Conservation (phyloP, 257 asterid genomes). For the Lantana camara region DNA sequence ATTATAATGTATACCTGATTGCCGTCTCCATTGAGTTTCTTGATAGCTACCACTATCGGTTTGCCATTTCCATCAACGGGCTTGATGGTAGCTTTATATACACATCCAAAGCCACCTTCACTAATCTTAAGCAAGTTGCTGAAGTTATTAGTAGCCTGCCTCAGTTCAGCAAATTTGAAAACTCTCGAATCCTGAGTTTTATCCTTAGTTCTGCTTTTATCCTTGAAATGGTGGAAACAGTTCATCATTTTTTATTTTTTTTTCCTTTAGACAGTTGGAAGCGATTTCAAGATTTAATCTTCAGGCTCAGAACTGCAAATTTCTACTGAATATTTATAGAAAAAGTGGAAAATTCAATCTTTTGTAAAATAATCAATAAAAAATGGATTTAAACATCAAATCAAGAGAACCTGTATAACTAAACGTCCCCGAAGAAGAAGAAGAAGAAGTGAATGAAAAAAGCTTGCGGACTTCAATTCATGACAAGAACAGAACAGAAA, state of each 20-base stretch:
- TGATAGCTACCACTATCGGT: conserved; percentile 68
- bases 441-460: background rate
- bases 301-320: conserved; percentile 8
- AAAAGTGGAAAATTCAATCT: no score
- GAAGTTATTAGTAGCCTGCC: conserved; percentile 70
- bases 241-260: no score
- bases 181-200: conserved; percentile 67
- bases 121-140: conserved; percentile 68
- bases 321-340: conserved; percentile 26
- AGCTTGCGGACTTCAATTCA: no score
- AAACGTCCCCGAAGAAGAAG: background rate
- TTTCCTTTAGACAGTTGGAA: background rate
- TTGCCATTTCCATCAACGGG: conserved; percentile 61
- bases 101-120: conserved; percentile 94
- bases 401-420: background rate
- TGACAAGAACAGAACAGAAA: background rate
- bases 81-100: conserved; percentile 62
- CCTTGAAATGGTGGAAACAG: conserved; percentile 72
- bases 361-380: background rate
- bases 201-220: conserved; percentile 50
- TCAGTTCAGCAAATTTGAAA: conserved; percentile 62
- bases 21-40: conserved; percentile 79
- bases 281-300: conserved; percentile 34
- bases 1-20: conserved; percentile 48
- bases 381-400: background rate